Base-by-base conservation (phyloP, 768 basidiomycete genomes). In the Zangia roseola region DNA sequence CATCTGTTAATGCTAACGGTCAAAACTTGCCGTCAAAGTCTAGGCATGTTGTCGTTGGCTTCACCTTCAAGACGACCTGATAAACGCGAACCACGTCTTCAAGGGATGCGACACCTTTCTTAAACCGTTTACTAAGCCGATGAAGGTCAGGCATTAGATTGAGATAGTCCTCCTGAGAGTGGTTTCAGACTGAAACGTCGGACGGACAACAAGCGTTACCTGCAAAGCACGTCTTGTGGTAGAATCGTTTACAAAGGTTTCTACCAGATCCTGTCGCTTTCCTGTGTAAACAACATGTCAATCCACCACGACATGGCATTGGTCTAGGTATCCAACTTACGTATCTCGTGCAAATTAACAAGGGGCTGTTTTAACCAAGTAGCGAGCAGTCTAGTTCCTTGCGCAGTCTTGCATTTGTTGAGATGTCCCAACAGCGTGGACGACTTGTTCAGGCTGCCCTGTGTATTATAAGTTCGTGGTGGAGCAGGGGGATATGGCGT, bases 41-140 rank as follows among this genome's bases (percentile, higher is more conserved):
- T 14, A 20, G 49, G 37, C 13, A 35, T 13, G 7, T 20, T 17
- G 16, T 24, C 2, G 4, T 24, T 28, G 23, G 17, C 19, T 8
- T 40, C 47, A 92, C 92, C 74, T 90, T 90, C 21, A 88, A 67
- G 2, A 94, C 83, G 1, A 94, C 93, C 65, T 99, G 95, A 64
- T 97, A 97, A 0, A 95, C 87, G 2, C 95, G 83, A 10, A 98
- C 93, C 7, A 98, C 93, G 59, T 99, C 94, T 59, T 98, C 94
- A 6, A 99, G 78, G 0, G 83, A 83, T 0, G 94, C 94, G 5
- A 82, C 77, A 0, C 82, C 78, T 54, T 87, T 88, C 66, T 91
- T 87, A 70, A 99, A 94, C 16, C 89, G 82, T 65, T 98, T 98
- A 61, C 86, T 85, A 19, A 99, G 78, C 3, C 97, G 82, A 56